Base-by-base conservation (phyloP, 2,329 filamentous ascomycete species). In the Neonectria faginata region DNA sequence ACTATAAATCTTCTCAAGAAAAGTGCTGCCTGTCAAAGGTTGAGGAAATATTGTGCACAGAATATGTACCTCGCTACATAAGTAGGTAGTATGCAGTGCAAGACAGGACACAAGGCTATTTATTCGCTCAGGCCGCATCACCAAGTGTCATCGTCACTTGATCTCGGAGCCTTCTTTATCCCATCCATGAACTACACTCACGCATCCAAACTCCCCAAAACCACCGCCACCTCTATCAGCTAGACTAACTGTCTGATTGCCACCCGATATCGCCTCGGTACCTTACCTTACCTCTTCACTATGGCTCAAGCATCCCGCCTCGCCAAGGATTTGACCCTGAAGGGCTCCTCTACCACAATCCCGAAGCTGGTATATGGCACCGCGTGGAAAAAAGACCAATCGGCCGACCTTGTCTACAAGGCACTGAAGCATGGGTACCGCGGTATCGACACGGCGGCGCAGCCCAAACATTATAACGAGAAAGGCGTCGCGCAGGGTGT, bases 301-400 rank as follows among this genome's bases (percentile, higher is more conserved):
- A 73, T 66, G 64, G 66, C 75, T 3, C 75, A 73, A 56, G 70
- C 71, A 10, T 77, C 77, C 10, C 68, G 74, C 22, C 69, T 80
- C 29, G 72, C 78, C 22, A 76, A 73, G 44, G 77, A 79, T 42
- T 66, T 81, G 31, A 71, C 72, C 22, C 74, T 79, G 22, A 73
- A 72, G 50, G 73, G 75, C 9, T 70, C 69, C 50, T 68, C 75
- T 27, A 77, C 77, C 45, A 75, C 72, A 16, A 83, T 87, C 70
- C 86, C 86, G 5, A 83, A 81, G 66, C 80, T 89, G 31, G 73
- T 96, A 67, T 96, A 96, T 76, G 92, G 92, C 56, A 95, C 92
- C 2, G 92, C 92, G n/a, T 95, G 92, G 92, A 96, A 96, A 78
- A 90, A 91, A 73, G 88, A 90, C 1, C 79, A 80, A 18, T 93